These are phyloP conservation scores for Didymella sp. DNA, from an alignment of 2,329 filamentous ascomycete species.

Conservation along the genomic window DNA sequence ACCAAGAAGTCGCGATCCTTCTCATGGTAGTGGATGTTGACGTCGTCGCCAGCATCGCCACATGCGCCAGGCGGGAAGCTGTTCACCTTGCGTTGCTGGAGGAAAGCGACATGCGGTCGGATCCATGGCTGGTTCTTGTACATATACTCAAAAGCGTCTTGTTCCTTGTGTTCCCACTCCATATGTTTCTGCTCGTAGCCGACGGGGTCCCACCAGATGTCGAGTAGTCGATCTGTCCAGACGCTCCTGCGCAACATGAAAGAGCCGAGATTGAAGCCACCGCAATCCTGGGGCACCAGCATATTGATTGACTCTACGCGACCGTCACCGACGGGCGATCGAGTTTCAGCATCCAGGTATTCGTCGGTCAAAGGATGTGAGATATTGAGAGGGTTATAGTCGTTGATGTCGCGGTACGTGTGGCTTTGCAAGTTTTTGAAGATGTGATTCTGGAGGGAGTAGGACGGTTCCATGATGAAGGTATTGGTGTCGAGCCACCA, in stretches of 20 bases:
- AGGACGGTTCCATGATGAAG: slow-evolving; percentile 94
- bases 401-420: slow-evolving; percentile 94
- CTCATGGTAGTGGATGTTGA: slow-evolving; percentile 83
- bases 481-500: slow-evolving; percentile 99
- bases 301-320: slow-evolving; percentile 81
- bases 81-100: slow-evolving; percentile 91
- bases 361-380: slow-evolving; percentile 76
- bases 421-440: slow-evolving; percentile 78
- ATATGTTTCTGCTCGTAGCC: slow-evolving; percentile 98
- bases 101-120: slow-evolving; percentile 83
- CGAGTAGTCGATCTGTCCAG: slow-evolving; percentile 90
- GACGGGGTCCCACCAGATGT: slow-evolving; percentile 98
- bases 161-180: slow-evolving; percentile 99
- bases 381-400: slow-evolving; percentile 94
- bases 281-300: slow-evolving; percentile 89
- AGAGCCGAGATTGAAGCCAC: slow-evolving; percentile 93
- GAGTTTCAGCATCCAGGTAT: slow-evolving; percentile 78
- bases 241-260: slow-evolving; percentile 87
- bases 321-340: slow-evolving; percentile 78
- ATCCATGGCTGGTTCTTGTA: slow-evolving; percentile 94
- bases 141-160: slow-evolving; percentile 91
- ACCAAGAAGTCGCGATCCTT: slow-evolving; percentile 90
- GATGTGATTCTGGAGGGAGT: slow-evolving; percentile 88
- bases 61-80: slow-evolving; percentile 92
- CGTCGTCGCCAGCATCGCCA: slow-evolving; percentile 75